phyloP scores from a whole-genome alignment of 805 yeast genomes.

The Saccharomycopsis javanensis region DNA sequence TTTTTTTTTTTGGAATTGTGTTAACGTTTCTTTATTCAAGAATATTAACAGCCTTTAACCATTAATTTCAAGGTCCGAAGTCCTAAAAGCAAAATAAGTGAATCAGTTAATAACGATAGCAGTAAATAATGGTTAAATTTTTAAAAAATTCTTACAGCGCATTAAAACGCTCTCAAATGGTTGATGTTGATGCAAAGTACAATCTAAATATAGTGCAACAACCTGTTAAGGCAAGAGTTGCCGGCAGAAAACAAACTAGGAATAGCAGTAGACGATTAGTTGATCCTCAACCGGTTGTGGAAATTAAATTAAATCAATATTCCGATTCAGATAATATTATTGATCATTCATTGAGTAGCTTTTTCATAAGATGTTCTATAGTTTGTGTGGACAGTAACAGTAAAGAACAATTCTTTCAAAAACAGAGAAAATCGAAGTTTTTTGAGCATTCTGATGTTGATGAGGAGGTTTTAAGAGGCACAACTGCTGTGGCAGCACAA shows the following conservation, averaged over 20 bases:
- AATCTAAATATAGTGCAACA: slow-evolving; percentile 17
- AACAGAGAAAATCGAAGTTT: slow-evolving; percentile 16
- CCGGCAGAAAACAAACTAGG: slow-evolving; percentile 18
- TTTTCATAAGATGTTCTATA: slow-evolving; percentile 18
- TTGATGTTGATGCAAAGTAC: slow-evolving; percentile 4
- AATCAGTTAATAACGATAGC: background rate
- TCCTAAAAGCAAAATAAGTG: background rate
- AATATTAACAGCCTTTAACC: too few species aligned
- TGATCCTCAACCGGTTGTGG: slow-evolving; percentile 20
- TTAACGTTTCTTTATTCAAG: too few species aligned
- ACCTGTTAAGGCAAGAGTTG: slow-evolving; percentile 20
- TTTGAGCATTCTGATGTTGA: slow-evolving; percentile 4
- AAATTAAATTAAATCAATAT: slow-evolving; percentile 10
- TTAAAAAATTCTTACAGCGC: slow-evolving; percentile 17
- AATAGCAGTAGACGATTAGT: slow-evolving; percentile 18
- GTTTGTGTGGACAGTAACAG: slow-evolving; percentile 14
- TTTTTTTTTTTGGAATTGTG: background rate
- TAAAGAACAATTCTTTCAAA: slow-evolving; percentile 15
- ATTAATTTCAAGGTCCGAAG: background rate
- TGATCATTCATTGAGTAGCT: slow-evolving; percentile 16
- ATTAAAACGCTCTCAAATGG: slow-evolving; percentile 2
- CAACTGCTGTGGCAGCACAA: slow-evolving; percentile 18
- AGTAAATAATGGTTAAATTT: slow-evolving; percentile 17
- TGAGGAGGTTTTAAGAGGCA: slow-evolving; percentile 18
- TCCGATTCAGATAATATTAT: slow-evolving; percentile 5